Base-by-base conservation (phyloP, 768 basidiomycete species). In the Mycena maculata region DNA sequence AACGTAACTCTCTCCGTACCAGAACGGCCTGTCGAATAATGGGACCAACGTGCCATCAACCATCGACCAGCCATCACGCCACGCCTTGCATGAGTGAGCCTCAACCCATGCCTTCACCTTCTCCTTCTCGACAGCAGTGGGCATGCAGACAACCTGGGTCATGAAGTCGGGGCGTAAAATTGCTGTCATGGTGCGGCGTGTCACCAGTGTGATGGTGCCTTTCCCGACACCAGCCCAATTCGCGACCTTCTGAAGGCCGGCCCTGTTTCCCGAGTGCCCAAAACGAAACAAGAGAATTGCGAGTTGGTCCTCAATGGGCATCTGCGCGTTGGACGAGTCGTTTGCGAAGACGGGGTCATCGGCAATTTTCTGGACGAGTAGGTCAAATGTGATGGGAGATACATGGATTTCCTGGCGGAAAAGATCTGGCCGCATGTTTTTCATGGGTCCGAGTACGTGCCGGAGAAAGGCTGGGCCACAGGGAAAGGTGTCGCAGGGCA, bases 271-370 rank as follows among this genome's bases (percentile, higher is more conserved):
- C 11, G 50, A 66, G 36, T 66, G 65, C 1, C 65, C 65, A 18
- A 66, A 66, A 27, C 65, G 65, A 30, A 16, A 66, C 2, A 66
- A n/a, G 0, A n/a, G 23, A 15, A 67, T 61, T 44, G 65, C 65
- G 1, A 67, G 4, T 39, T 67, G 65, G 6, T 47, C 38, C 25
- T 67, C 65, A 18, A 72, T 53, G 12, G 71, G 58, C 49, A 72
- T 71, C 52, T 75, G 74, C 4, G 10, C 65, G 20, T 60, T 68
- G 18, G 45, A 27, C 5, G 70, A 71, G 45, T 71, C 54, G 60
- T 74, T 75, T 6, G 62, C 20, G 31, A 74, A 75, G 58, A 71
- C 52, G 20, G 63, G 65, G 41, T 72, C 57, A 13, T 39, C 53
- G 0, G 30, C 44, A 39, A 63, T 10, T 23, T 11, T 27, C 12